Evolutionary conservation across 2,329 filamentous ascomycete genomes (phyloP).

Genomic region (Ascomycota sp.): DNA sequence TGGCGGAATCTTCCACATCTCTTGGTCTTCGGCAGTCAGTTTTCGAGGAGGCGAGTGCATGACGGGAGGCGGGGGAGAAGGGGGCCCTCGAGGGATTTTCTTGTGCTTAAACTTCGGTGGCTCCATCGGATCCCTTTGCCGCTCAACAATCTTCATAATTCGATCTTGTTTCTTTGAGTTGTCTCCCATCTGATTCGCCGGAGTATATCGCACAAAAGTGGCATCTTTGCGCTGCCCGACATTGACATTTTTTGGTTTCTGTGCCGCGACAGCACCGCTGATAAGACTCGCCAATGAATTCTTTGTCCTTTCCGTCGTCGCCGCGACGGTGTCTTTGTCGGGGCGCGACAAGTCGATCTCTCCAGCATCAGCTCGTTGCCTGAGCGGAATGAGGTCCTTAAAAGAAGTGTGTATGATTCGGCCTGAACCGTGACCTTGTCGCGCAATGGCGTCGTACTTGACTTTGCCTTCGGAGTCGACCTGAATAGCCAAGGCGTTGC

Average conservation of each 20-base stretch:
- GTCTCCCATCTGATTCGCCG: constrained; percentile 89
- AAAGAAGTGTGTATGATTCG: constrained; percentile 87
- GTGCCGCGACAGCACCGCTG: constrained; percentile 67
- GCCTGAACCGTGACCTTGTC: constrained; percentile 66
- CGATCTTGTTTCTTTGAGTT: constrained; percentile 74
- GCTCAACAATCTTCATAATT: constrained; percentile 95
- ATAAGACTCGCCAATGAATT: constrained; percentile 68
- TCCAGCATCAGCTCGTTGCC: constrained; percentile 81
- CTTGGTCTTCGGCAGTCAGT: constrained; percentile 88
- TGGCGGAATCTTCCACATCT: constrained; percentile 76
- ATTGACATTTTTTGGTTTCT: constrained; percentile 91
- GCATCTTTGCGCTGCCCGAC: constrained; percentile 62
- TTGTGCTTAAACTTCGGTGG: constrained; percentile 98
- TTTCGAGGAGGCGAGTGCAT: constrained; percentile 92
- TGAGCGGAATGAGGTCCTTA: constrained; percentile 85
- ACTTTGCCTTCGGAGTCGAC: constrained; percentile 84
- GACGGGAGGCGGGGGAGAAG: constrained; percentile 78
- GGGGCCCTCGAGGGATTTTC: constrained; percentile 85
- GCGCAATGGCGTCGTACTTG: constrained; percentile 88
- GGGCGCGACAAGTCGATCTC: constrained; percentile 77
- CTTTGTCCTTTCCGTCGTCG: constrained; percentile 73
- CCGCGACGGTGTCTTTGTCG: constrained; percentile 63
- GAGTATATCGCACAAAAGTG: constrained; percentile 89
- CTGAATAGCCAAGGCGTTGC: constrained; percentile 80
- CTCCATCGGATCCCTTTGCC: constrained; percentile 86